These are phyloP conservation scores for Solanum hybrid DNA, from an alignment of 305 asterid genomes.

Conservation along the genomic window DNA sequence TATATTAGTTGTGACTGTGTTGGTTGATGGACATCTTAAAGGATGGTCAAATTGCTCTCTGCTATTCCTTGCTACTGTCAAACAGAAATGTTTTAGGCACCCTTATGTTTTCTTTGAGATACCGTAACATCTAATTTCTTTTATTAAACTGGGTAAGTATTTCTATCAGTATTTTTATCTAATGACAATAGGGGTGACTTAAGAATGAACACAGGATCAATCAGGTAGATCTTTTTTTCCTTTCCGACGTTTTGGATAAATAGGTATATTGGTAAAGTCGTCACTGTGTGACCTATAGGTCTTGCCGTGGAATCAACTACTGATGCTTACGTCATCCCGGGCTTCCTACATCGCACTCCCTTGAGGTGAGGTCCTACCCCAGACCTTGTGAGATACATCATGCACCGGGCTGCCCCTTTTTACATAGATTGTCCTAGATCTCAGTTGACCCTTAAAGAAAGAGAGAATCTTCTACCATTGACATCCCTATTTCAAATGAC, in stretches of 20 bases:
- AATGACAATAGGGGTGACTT: not conserved
- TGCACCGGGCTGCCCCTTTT: not conserved
- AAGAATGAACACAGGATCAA: not conserved
- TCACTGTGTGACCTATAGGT: not conserved
- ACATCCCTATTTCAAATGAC: not conserved
- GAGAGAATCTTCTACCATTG: not conserved
- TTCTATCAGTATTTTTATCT: not conserved
- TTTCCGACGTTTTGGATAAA: not conserved
- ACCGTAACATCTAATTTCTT: not conserved
- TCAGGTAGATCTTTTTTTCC: not conserved
- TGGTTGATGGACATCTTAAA: not conserved
- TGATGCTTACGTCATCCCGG: not conserved
- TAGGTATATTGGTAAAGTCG: not conserved
- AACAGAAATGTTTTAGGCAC: not conserved
- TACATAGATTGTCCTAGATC: not conserved
- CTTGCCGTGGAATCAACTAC: not conserved
- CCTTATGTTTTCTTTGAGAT: not conserved
- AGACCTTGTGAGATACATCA: not conserved
- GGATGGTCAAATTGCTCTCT: not conserved
- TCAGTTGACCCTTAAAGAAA: not conserved
- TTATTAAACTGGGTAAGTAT: not conserved
- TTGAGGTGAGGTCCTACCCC: not conserved
- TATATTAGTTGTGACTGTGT: not conserved
- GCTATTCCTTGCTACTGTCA: not conserved
- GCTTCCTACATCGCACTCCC: not conserved